Evolutionary conservation across 352 stramenopile species (phyloP), one percentile per base, ranked within the genome.

Genomic region (Plasmopara viticola): DNA sequence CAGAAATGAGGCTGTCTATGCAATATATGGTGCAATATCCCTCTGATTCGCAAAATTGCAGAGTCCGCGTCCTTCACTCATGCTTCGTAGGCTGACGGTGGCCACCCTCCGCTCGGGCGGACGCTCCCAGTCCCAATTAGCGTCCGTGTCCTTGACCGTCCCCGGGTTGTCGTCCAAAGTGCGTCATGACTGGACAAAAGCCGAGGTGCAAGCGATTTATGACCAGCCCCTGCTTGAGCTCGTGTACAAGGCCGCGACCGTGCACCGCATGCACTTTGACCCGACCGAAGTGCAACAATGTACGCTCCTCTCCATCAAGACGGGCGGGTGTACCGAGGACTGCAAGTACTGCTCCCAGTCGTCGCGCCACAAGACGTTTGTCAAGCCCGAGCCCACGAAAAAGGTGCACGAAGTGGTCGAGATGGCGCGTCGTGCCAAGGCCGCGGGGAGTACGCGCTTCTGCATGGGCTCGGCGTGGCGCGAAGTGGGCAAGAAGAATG

Each of bases 391-490:
- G 37, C 94, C 93, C 10, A 97, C 89, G 31, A 97, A 98, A 76
- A 97, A 98, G 73, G 58, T 98, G 17, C 78, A 98, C 47, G 95
- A 98, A 62, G 96, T 99, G 31, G 68, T 98, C 39, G 90, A 97
- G 62, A 97, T 97, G 58, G 96, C 96, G 5, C 74, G 75, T 25
- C 74, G 94, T 9, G 96, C 96, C 48, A 99, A 99, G 68, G 91
- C 92, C 6, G 96, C 96, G 0, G 96, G 96, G 35, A 97, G 86
- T 51, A 98, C 95, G 35, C 87, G 95, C 44, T 99, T 99, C 70
- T 99, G 95, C 72, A 99, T 99, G 96, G 96, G 96, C 31, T 96
- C 94, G 31, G 96, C 95, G 6, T 98, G 96, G 96, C 87, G 96
- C 43, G 94, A 98, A 62, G 82, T 99, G 35, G 96, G 96, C 49